Evolutionary conservation across 139 green algal species (phyloP), one percentile per base, ranked within the genome.

Genomic region (Closterium sp.): DNA sequence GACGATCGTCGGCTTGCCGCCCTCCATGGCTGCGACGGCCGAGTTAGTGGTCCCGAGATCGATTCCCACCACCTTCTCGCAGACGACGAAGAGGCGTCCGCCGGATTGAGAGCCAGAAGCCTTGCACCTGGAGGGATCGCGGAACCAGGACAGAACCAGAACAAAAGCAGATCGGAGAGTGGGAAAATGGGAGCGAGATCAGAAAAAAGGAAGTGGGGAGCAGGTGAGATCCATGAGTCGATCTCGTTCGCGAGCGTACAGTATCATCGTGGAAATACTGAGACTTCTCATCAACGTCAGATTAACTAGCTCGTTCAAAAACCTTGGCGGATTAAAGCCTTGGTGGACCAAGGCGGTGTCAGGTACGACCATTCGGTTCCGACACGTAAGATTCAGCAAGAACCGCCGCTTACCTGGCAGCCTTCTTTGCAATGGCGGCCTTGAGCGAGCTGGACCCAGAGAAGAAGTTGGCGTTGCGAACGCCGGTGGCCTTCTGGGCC

Each of bases 41-140:
- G 96, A 98, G 95, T 99, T 99, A 43, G 98, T 99, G 23, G 98
- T 99, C 0, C 98, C 98, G 1, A 99, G 90, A 91, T 99, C 98
- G 55, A 99, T 99, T 38, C 98, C 98, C 0, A 99, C 97, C 33
- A 97, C 95, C 91, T 96, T 96, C 93, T 97, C 95, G 25, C 85
- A 92, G 25, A 94, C 90, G 4, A 93, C 90, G 21, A 88, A 36
- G 32, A 94, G 86, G 35, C 87, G 88, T 88, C 89, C 87, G 31
- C 30, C 55, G 55, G 55, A 76, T 19, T 76, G 23, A 19, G 55
- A 76, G 5, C 55, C 55, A 76, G 55, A 16, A 76, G 55, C 55
- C 55, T 76, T 76, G 55, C 55, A 76, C 55, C 55, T 76, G 55
- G 55, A 76, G 55, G 25, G 55, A 76, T 2, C 1, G 23, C 55